Base-by-base conservation (phyloP, 1,139 yeast species). In the Protomyces lactucae-debilis region DNA sequence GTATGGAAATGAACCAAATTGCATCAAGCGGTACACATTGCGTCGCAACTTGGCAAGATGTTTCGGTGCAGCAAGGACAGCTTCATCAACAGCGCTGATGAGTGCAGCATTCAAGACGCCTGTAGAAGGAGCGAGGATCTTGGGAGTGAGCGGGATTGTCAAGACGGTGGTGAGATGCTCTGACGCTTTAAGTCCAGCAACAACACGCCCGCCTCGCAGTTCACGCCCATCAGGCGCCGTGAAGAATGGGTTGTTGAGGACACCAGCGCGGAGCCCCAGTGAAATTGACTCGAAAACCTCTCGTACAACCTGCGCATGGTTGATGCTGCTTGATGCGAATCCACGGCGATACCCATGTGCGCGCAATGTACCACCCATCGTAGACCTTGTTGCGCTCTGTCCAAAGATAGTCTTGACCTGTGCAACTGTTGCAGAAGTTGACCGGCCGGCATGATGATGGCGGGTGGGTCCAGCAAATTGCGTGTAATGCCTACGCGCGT, bases 281-380 rank as follows among this genome's bases (percentile, higher is more conserved):
- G 63, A 59, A 14, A 59, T 59, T 23, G 57, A 52, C 45, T 40
- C 51, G 21, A 52, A 59, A 12, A 59, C 63, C 23, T 59, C 63
- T 12, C 63, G 52, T 16, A 35, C 63, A n/a, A 59, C 57, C n/a
- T 59, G 63, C 6, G 57, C 63, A 43, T 59, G 63, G 35, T 52
- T 59, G 52, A 52, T n/a, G 21, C 56, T 46, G 14, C 51, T 48
- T 40, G 63, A 37, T 10, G 57, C 43, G 18, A 59, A 59, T 1
- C 21, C 35, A 8, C 57, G 52, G 9, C 61, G 46, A 40, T 59
- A 59, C 16, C 63, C 63, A 40, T 59, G 63, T 18, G 56, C 36
- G 8, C 57, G 40, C 45, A 52, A 23, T 10, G 63, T 59, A 8
- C 63, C 63, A 10, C 16, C 6, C 36, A 39, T 40, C 23, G 45